Evolutionary conservation across 2,329 filamentous ascomycete species (phyloP), one percentile per base, ranked within the genome.

Genomic region (Aspergillus sclerotialis): DNA sequence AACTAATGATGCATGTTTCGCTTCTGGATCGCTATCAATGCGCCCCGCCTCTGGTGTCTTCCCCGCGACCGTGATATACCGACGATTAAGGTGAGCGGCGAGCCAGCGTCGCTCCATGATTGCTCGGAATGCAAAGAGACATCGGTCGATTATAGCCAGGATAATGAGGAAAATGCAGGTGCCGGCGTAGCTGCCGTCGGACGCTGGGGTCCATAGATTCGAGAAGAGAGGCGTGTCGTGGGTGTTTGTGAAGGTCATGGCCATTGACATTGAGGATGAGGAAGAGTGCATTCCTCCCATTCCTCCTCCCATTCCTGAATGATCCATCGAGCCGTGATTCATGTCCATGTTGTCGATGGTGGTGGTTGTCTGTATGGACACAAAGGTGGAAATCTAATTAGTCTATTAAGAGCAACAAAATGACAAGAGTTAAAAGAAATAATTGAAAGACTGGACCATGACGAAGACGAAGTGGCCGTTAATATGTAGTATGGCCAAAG

Each of bases 91-190:
- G 49, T 89, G 85, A 18, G 65, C 64, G 56, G 84, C 78, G 30
- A 82, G 64, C 81, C 86, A 93, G 65, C 45, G 68, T 55, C 73
- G 61, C 67, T 78, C 64, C 65, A 76, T 61, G 11, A 67, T 51
- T 15, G 67, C 56, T 56, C 86, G 87, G 49, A 76, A 68, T 3
- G 88, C 88, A 32, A 90, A 66, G 11, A 94, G 69, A 13, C 70
- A 64, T 33, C 89, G 83, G 53, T 82, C 79, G 37, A 82, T 52
- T 40, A 80, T 69, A 40, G 80, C 80, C 33, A 96, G 78, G 28
- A 83, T 49, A 56, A 94, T 80, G 39, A 95, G 74, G 65, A 95
- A 95, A 59, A 95, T 84, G 68, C 90, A 94, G 17, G 87, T 94
- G 36, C 79, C 90, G 2, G 86, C 87, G 62, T 95, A 96, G 39